Percentiles rank a stretch among this genome's conserved stretches.
phyloP scores from a whole-genome alignment of 495 filamentous ascomycete species.

The Xylaria sp. region DNA sequence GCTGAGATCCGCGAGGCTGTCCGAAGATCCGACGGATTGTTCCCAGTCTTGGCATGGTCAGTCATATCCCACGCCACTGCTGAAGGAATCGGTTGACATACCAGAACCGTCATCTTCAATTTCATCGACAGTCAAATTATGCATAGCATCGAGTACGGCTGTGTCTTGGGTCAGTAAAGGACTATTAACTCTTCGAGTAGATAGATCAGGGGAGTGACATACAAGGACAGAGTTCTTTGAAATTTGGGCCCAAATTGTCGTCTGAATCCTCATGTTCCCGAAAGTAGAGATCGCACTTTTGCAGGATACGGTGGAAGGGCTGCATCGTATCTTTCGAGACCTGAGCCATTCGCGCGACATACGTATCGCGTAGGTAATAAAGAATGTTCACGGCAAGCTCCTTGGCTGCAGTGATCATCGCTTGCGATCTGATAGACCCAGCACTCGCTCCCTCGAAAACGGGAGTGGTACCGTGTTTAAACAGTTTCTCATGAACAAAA shows the following conservation, averaged over 20 bases:
- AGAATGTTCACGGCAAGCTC: conserved; percentile 54
- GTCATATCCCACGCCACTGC: conserved; percentile 48
- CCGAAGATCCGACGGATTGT: conserved; percentile 51
- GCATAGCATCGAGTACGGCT: conserved; percentile 53
- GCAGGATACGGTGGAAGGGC: conserved; percentile 50
- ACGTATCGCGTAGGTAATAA: conserved; percentile 54
- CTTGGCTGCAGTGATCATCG: conserved; percentile 43
- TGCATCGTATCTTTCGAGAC: conserved; percentile 51
- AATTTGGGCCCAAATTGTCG: conserved; percentile 45
- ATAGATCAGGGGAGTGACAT: conserved; percentile 31
- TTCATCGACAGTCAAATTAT: conserved; percentile 55
- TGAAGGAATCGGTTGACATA: conserved; percentile 55
- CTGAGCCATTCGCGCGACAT: conserved; percentile 46
- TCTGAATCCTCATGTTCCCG: conserved; percentile 45
- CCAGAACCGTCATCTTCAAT: conserved; percentile 63
- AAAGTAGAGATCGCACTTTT: conserved; percentile 50
- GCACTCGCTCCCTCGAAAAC: conserved; percentile 38
- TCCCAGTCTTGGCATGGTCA: conserved; percentile 52
- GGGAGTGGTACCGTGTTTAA: conserved; percentile 50
- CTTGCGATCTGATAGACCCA: conserved; percentile 33
- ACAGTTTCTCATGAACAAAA: conserved; percentile 63
- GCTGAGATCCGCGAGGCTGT: conserved; percentile 46
- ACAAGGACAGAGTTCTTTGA: conserved; percentile 50
- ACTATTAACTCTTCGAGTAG: background rate
- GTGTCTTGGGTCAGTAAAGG: conserved; percentile 31